A percentile compares a stretch with the other conserved stretches of the same genome.
phyloP scores from a whole-genome alignment of 2,329 filamentous ascomycete genomes.

The Cordyceps militaris region DNA sequence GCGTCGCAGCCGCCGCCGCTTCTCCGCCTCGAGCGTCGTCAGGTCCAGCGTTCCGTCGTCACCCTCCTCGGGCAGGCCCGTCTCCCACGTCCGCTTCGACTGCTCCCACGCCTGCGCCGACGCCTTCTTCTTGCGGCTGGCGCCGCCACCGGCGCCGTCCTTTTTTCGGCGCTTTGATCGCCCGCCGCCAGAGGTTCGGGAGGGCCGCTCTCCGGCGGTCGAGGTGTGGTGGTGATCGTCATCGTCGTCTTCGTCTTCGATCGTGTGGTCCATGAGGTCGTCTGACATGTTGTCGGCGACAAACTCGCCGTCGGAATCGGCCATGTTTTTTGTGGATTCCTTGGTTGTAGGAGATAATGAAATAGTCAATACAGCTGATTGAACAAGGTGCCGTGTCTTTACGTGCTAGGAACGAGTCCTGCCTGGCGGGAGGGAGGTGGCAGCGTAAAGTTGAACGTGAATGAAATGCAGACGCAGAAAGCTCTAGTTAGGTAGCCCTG shows the following conservation, averaged over 20 bases:
- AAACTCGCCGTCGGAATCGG: slow-evolving; percentile 67
- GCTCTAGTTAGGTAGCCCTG: not conserved
- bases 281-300: slow-evolving; percentile 56
- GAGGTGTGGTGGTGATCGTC: slow-evolving; percentile 17
- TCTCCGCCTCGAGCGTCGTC: slow-evolving; percentile 73
- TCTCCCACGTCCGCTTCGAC: slow-evolving; percentile 63
- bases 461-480: slow-evolving; percentile 2
- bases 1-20: slow-evolving; percentile 71
- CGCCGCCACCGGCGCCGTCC: not conserved
- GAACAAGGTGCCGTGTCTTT: not conserved
- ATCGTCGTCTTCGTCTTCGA: slow-evolving; percentile 29
- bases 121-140: slow-evolving; percentile 24
- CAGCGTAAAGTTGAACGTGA: not conserved
- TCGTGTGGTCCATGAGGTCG: slow-evolving; percentile 47
- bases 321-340: slow-evolving; percentile 42
- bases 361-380: not conserved
- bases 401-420: not conserved
- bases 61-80: slow-evolving; percentile 60
- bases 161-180: slow-evolving; percentile 11
- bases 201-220: slow-evolving; percentile 20
- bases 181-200: slow-evolving; percentile 12
- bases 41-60: slow-evolving; percentile 74
- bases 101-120: slow-evolving; percentile 57
- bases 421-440: not conserved
- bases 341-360: not conserved